A percentile compares a stretch with the other conserved stretches of the same genome.
Conservation (phyloP, 352 stramenopile species). For the Globisporangium viniferum region DNA sequence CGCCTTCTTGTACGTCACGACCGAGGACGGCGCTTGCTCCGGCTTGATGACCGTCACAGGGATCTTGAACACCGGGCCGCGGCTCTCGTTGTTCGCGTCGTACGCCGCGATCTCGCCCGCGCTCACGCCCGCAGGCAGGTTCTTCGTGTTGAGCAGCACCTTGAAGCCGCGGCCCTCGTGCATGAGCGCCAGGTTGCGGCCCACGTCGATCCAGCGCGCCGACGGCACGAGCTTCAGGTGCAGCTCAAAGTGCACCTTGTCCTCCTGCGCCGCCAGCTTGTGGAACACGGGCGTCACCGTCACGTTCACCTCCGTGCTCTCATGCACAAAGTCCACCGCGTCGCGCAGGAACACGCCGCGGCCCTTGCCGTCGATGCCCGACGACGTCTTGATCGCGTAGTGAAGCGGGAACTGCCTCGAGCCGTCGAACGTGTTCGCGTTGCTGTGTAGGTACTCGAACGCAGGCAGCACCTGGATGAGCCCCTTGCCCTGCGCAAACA, state of each 20-base stretch:
- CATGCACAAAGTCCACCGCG: constrained; percentile 65
- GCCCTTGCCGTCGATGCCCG: constrained; percentile 34
- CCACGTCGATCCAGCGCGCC: constrained; percentile 86
- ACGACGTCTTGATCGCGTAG: constrained; percentile 50
- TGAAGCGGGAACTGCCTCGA: constrained; percentile 55
- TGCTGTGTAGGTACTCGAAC: constrained; percentile 55
- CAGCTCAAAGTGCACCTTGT: constrained; percentile 89
- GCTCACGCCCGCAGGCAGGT: constrained; percentile 79
- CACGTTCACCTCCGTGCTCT: constrained; percentile 81
- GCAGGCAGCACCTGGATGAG: constrained; percentile 80
- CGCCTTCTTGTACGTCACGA: constrained; percentile 41
- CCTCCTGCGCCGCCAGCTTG: constrained; percentile 70
- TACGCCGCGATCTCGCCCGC: constrained; percentile 85
- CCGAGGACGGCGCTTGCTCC: constrained; percentile 32
- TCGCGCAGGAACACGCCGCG: constrained; percentile 86
- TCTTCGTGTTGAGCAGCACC: constrained; percentile 85
- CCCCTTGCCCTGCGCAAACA: constrained; percentile 75
- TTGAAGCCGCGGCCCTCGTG: constrained; percentile 85
- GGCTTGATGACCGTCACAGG: constrained; percentile 90
- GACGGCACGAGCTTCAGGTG: constrained; percentile 80
- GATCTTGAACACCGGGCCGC: constrained; percentile 85
- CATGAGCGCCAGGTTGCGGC: constrained; percentile 85
- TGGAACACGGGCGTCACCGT: constrained; percentile 87
- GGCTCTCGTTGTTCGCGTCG: constrained; percentile 55
- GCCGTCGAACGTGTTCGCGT: constrained; percentile 63